Percentiles rank a stretch among this genome's conserved stretches.
Conservation (phyloP, 805 yeast genomes). For the Kluyveromyces lactis region DNA sequence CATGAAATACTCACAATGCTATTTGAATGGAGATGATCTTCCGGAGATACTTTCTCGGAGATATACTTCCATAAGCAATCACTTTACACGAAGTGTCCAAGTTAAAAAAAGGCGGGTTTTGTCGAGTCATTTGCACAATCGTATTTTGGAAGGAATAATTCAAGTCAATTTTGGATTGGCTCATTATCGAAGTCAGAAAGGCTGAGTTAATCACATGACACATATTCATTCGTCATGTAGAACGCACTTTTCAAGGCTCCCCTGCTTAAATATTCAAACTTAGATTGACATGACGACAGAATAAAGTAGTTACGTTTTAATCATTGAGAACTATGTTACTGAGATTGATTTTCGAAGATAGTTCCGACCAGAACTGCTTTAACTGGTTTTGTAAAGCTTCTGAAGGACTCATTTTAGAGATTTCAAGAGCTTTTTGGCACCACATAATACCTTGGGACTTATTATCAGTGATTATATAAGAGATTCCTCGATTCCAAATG, state of each 20-base stretch:
- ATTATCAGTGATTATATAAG: slow-evolving; percentile 16
- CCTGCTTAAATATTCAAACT: too few species aligned
- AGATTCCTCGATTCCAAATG: slow-evolving; percentile 35
- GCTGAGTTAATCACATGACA: too few species aligned
- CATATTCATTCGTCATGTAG: too few species aligned
- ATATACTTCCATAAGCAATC: not conserved
- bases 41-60: not conserved
- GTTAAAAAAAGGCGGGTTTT: not conserved
- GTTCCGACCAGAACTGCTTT: slow-evolving; percentile 23
- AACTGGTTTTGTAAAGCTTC: slow-evolving; percentile 20
- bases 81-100: too few species aligned
- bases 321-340: too few species aligned
- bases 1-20: too few species aligned
- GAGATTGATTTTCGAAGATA: slow-evolving; percentile 4
- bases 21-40: not conserved
- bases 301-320: too few species aligned
- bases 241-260: too few species aligned
- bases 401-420: slow-evolving; percentile 20
- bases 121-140: not conserved
- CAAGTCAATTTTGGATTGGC: too few species aligned
- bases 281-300: too few species aligned
- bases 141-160: not conserved
- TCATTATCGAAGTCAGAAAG: too few species aligned
- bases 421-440: slow-evolving; percentile 25
- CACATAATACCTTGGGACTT: slow-evolving; percentile 18